phyloP scores from a whole-genome alignment of 106 monocot genomes.

The Acorus gramineus region DNA sequence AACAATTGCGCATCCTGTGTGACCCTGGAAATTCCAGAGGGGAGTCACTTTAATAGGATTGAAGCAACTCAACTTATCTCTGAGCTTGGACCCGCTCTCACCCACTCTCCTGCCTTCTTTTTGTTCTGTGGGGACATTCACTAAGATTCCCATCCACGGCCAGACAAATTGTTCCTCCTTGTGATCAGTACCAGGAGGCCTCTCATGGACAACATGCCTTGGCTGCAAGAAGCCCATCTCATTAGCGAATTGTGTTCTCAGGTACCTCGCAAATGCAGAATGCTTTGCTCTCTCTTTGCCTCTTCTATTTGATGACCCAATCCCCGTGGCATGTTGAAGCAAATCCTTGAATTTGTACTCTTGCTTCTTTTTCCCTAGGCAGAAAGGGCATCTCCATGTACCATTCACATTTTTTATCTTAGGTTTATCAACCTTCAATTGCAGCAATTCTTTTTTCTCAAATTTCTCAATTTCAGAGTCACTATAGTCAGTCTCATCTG shows the following conservation, averaged over 20 bases:
- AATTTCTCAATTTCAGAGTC: constrained; percentile 47
- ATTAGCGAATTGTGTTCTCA: constrained; percentile 16
- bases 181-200: neutral
- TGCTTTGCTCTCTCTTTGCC: constrained; percentile 27
- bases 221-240: neutral
- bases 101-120: no score
- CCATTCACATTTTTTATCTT: constrained; percentile 36
- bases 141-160: constrained; percentile 57
- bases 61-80: constrained; percentile 21
- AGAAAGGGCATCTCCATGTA: constrained; percentile 40
- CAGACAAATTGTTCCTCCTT: constrained; percentile 43
- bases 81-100: constrained; percentile 3
- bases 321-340: constrained; percentile 44
- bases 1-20: constrained; percentile 13
- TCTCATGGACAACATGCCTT: neutral
- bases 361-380: constrained; percentile 63
- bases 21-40: constrained; percentile 1
- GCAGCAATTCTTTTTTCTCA: constrained; percentile 18
- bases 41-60: constrained; percentile 17
- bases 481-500: constrained; percentile 28
- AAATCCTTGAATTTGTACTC: constrained; percentile 43
- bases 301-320: constrained; percentile 28
- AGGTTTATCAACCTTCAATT: constrained; percentile 22
- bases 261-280: constrained; percentile 37
- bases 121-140: constrained; percentile 16